These are phyloP conservation scores for Zygoascus biomembranicola DNA, from an alignment of 805 yeast genomes.

Conservation along the genomic window DNA sequence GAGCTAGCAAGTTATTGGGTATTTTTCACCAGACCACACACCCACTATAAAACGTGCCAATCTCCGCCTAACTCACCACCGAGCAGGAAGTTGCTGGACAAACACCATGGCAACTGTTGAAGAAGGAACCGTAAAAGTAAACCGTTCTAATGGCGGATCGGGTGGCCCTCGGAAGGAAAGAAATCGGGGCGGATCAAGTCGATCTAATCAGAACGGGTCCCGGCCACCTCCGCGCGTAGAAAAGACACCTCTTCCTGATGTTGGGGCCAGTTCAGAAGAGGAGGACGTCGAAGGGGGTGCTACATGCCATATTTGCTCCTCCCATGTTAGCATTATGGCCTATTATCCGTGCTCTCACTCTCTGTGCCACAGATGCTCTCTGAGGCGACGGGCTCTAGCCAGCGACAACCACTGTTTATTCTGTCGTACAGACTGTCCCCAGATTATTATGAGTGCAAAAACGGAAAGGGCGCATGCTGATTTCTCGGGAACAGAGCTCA, in stretches of 20 bases:
- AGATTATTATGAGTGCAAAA: slow-evolving; percentile 50
- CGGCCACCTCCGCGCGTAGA: too few species aligned
- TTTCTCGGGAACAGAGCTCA: slow-evolving; percentile 28
- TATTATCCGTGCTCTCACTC: slow-evolving; percentile 77
- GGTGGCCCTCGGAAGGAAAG: neutral
- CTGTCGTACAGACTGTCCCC: slow-evolving; percentile 65
- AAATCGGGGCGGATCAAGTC: neutral
- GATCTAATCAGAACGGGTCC: neutral
- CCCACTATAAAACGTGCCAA: neutral
- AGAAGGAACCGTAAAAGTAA: neutral
- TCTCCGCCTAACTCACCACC: neutral
- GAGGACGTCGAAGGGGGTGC: slow-evolving; percentile 18
- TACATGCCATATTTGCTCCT: slow-evolving; percentile 79
- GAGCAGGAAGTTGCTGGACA: neutral
- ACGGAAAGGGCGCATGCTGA: slow-evolving; percentile 31
- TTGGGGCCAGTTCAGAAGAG: neutral
- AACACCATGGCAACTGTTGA: neutral
- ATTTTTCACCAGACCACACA: too few species aligned
- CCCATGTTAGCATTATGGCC: slow-evolving; percentile 53
- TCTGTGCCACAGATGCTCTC: slow-evolving; percentile 74
- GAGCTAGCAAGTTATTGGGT: neutral
- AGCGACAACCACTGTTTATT: slow-evolving; percentile 67
- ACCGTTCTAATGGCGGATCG: neutral
- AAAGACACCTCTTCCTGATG: neutral
- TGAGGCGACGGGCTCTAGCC: slow-evolving; percentile 76